Percentiles rank a stretch among this genome's conserved stretches.
Conservation (phyloP, 2,329 filamentous ascomycete genomes). For the Penicillium psychrosexuale region DNA sequence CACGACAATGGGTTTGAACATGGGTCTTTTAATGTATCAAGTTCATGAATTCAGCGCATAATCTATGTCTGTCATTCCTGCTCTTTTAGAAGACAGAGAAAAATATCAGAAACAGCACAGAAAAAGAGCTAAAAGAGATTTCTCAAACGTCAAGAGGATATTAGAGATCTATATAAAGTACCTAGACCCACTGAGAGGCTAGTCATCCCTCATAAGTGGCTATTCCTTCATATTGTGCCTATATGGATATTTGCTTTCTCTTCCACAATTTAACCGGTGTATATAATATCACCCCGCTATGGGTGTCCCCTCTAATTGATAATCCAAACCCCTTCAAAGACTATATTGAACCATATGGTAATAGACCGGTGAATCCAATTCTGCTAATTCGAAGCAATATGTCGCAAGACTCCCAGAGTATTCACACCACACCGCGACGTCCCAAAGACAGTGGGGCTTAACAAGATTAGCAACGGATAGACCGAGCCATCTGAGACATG, state of each 20-base stretch:
- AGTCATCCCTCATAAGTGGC: neutral
- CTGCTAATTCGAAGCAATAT: neutral
- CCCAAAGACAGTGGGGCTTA: neutral
- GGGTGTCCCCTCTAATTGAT: neutral
- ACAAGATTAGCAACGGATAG: neutral
- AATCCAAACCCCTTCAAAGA: neutral
- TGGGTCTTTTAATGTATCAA: neutral
- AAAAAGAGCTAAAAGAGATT: neutral
- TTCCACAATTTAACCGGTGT: no score
- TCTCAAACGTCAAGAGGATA: no score
- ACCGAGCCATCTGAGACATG: constrained; percentile 3
- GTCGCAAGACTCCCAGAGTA: neutral
- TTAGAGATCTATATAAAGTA: neutral
- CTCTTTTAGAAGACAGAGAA: neutral
- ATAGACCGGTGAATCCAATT: neutral
- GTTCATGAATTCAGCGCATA: neutral
- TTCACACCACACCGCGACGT: neutral
- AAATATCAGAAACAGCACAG: neutral
- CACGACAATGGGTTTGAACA: neutral
- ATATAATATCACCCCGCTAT: neutral
- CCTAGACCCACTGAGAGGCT: neutral
- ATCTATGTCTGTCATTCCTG: neutral
- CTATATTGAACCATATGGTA: neutral
- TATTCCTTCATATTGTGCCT: neutral
- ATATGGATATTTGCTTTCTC: neutral